A percentile compares a stretch with the other conserved stretches of the same genome.
Evolutionary conservation across 2,329 filamentous ascomycete genomes (phyloP).

Genomic region (Elsinoe ampelina): DNA sequence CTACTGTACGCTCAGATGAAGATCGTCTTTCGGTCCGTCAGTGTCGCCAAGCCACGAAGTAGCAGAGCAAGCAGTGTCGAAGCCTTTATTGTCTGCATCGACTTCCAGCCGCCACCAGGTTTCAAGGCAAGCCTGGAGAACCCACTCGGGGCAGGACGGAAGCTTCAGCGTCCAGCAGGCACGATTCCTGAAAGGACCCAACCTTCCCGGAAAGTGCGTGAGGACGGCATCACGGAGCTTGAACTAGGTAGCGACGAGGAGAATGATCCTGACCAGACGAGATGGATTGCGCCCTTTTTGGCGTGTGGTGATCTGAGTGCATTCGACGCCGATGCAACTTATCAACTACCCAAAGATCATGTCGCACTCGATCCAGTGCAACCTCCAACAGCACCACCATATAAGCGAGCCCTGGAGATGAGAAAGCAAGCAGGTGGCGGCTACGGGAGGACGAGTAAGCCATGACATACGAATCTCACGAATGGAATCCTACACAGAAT

Average conservation of each 20-base stretch:
- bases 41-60: slow-evolving; percentile 86
- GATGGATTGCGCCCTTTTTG: slow-evolving; percentile 92
- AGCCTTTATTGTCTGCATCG: slow-evolving; percentile 90
- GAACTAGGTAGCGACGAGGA: slow-evolving; percentile 37
- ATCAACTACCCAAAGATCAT: slow-evolving; percentile 76
- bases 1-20: slow-evolving; percentile 88
- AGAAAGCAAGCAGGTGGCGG: slow-evolving; percentile 66
- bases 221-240: slow-evolving; percentile 41
- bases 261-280: slow-evolving; percentile 37
- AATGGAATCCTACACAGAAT: not conserved
- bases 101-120: slow-evolving; percentile 69
- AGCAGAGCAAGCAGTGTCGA: slow-evolving; percentile 95
- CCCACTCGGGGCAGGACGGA: slow-evolving; percentile 57
- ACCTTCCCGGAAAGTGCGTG: slow-evolving; percentile 26
- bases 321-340: slow-evolving; percentile 93
- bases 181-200: slow-evolving; percentile 18
- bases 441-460: slow-evolving; percentile 58
- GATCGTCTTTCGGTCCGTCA: slow-evolving; percentile 77
- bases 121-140: slow-evolving; percentile 68
- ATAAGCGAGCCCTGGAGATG: slow-evolving; percentile 82
- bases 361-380: slow-evolving; percentile 86
- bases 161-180: slow-evolving; percentile 31
- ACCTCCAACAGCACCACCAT: slow-evolving; percentile 90
- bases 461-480: slow-evolving; percentile 3
- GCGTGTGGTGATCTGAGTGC: slow-evolving; percentile 93